A percentile compares a stretch with the other conserved stretches of the same genome.
Evolutionary conservation across 257 asterid species (phyloP).

Genomic region (Penstemon newberryi): DNA sequence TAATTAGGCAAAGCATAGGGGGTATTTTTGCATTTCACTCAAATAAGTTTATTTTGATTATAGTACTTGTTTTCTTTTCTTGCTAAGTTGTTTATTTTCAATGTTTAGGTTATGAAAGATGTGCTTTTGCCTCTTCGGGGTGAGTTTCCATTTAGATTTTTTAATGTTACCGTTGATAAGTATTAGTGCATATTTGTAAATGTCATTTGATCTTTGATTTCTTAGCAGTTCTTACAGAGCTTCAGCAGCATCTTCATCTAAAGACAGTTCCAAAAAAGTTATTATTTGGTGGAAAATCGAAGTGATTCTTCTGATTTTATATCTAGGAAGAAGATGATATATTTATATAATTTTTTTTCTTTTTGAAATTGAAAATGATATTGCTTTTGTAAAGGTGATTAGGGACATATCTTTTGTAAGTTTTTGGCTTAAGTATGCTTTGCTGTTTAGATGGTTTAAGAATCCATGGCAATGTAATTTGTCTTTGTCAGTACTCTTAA

Average conservation of each 20-base stretch:
- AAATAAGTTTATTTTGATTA: neutral
- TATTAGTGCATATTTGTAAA: neutral
- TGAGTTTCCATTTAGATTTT: conserved; percentile 23
- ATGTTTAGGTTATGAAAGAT: conserved; percentile 54
- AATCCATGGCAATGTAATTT: conserved; percentile 25
- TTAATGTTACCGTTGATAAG: neutral
- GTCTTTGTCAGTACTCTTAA: too few relatives aligned
- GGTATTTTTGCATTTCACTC: neutral
- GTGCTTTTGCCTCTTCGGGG: conserved; percentile 49
- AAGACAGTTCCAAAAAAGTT: conserved; percentile 10
- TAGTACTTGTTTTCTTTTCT: neutral
- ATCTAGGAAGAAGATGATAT: conserved; percentile 27
- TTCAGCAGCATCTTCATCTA: conserved; percentile 32
- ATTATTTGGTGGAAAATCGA: conserved; percentile 34
- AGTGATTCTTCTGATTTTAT: conserved; percentile 35
- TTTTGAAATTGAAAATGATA: neutral
- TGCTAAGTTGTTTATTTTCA: neutral
- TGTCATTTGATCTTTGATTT: neutral
- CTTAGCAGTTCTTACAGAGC: conserved; percentile 37
- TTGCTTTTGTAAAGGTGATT: conserved; percentile 11
- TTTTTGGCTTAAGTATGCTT: conserved; percentile 35
- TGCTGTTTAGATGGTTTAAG: conserved; percentile 41
- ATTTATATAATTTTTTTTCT: neutral
- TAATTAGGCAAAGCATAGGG: neutral
- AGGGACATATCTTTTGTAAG: conserved; percentile 8